Evolutionary conservation across 805 yeast genomes (phyloP).

Genomic region (Wickerhamomyces strasburgensis): DNA sequence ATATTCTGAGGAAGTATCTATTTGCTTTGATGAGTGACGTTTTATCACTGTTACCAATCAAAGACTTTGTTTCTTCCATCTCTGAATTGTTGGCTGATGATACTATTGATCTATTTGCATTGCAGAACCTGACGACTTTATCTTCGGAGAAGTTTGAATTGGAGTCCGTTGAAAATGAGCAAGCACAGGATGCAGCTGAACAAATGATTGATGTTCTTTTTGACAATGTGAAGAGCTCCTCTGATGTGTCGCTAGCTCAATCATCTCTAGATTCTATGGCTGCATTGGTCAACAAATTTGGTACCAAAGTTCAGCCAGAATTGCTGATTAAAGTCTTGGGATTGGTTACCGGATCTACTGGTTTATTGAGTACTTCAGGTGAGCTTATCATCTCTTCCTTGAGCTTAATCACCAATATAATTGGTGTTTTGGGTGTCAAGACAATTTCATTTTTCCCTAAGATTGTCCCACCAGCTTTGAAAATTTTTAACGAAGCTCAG

Average conservation of each 20-base stretch:
- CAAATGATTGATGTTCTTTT: slow-evolving; percentile 47
- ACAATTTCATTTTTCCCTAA: slow-evolving; percentile 80
- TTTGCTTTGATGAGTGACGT: slow-evolving; percentile 56
- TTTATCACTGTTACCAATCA: slow-evolving; percentile 70
- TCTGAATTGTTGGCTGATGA: slow-evolving; percentile 32
- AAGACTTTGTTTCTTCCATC: slow-evolving; percentile 62
- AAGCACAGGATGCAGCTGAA: slow-evolving; percentile 47
- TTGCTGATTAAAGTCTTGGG: slow-evolving; percentile 45
- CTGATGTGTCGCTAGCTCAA: slow-evolving; percentile 50
- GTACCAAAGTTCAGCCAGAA: slow-evolving; percentile 41
- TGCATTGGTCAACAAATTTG: slow-evolving; percentile 58
- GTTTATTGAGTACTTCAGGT: slow-evolving; percentile 48
- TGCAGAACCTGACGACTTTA: slow-evolving; percentile 57
- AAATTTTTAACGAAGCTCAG: slow-evolving; percentile 42
- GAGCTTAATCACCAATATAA: slow-evolving; percentile 62
- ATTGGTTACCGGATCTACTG: slow-evolving; percentile 44
- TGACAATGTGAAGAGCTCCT: slow-evolving; percentile 28
- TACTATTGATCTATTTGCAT: slow-evolving; percentile 40
- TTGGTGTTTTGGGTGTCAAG: slow-evolving; percentile 78
- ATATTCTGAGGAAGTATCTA: slow-evolving; percentile 20
- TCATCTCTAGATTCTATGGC: slow-evolving; percentile 67
- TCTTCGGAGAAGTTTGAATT: slow-evolving; percentile 63
- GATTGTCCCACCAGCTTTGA: slow-evolving; percentile 70
- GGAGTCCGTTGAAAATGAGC: slow-evolving; percentile 51
- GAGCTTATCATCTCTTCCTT: slow-evolving; percentile 72